Evolutionary conservation across 2,329 filamentous ascomycete species (phyloP), one percentile per base, ranked within the genome.

Genomic region (Aschersonia sp.): DNA sequence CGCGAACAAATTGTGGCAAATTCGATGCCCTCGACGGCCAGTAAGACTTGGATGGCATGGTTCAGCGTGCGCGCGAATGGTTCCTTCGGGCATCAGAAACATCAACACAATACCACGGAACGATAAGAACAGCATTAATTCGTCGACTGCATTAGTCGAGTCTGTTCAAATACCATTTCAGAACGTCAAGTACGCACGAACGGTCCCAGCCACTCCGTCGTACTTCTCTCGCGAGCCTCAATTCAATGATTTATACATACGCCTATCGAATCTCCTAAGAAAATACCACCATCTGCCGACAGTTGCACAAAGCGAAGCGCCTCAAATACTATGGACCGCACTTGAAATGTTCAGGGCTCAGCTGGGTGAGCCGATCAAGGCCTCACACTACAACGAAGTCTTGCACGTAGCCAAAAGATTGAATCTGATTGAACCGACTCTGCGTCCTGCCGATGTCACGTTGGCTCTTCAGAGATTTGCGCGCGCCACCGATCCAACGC

Each of bases 141-240:
- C 22, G 22, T 47, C 54, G 33, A 45, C 50, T 10, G 45, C 52
- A 30, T 45, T 53, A 11, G 45, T 53, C 11, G 55, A 64, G 31
- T 44, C 56, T 14, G 51, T 60, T 30, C 51, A 55, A 11, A 53
- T 60, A 0, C 60, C 64, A 1, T 60, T 64, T n/a, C 50, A 59
- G 9, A 59, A 58, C 42, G 53, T 66, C 31, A 54, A 57, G 30
- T 74, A 78, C 54, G 81, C 85, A 47, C 86, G 92, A 54, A 71
- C 94, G 29, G 70, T 96, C 37, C 92, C 92, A 22, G 75, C 76
- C 30, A 95, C 89, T 37, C 82, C 87, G 3, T 92, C 90, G n/a
- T 98, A 98, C 68, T 98, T 97, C 70, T 89, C 87, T 46, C 83
- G 83, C 46, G 83, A 83, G 51, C 85, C 89, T 2, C 73, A 76